Evolutionary conservation across 352 stramenopile species (phyloP).

Genomic region (Globisporangium carolinianum): DNA sequence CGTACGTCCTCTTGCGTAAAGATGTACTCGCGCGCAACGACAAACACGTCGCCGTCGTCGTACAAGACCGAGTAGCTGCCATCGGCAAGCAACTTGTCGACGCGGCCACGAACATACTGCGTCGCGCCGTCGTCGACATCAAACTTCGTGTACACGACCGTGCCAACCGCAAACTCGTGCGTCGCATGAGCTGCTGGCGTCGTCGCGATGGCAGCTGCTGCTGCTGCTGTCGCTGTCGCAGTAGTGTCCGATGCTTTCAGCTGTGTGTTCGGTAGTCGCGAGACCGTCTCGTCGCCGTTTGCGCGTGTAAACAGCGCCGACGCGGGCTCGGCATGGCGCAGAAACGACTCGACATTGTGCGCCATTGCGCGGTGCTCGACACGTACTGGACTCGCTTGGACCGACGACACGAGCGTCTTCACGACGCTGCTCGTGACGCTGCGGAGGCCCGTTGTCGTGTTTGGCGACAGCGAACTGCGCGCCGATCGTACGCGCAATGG

Average conservation of each 20-base stretch:
- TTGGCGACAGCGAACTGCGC: slow-evolving; percentile 4
- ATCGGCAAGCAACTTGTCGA: slow-evolving; percentile 32
- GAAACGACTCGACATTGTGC: slow-evolving; percentile 9
- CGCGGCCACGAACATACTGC: slow-evolving; percentile 38
- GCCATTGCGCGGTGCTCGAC: slow-evolving; percentile 5
- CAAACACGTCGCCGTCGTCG: slow-evolving; percentile 52
- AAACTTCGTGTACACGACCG: slow-evolving; percentile 38
- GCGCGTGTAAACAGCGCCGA: slow-evolving; percentile 1
- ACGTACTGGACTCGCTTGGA: slow-evolving; percentile 5
- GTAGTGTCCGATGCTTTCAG: not conserved
- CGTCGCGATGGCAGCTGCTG: not conserved
- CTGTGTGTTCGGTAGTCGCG: slow-evolving; percentile 1
- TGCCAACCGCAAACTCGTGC: slow-evolving; percentile 28
- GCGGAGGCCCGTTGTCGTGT: not conserved
- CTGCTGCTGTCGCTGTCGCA: not conserved
- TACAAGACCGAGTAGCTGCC: slow-evolving; percentile 42
- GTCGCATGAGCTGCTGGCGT: not conserved
- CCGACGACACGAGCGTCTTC: not conserved
- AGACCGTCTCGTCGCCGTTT: slow-evolving; percentile 1
- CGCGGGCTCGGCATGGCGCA: slow-evolving; percentile 1
- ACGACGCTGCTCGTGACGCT: not conserved
- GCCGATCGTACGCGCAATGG: not conserved
- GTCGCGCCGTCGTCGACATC: slow-evolving; percentile 22
- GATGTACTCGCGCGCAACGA: slow-evolving; percentile 27
- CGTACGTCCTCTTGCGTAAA: slow-evolving; percentile 46